Evolutionary conservation across 2,329 filamentous ascomycete genomes (phyloP), one percentile per base, ranked within the genome.

Genomic region (Sarocladium strictum): DNA sequence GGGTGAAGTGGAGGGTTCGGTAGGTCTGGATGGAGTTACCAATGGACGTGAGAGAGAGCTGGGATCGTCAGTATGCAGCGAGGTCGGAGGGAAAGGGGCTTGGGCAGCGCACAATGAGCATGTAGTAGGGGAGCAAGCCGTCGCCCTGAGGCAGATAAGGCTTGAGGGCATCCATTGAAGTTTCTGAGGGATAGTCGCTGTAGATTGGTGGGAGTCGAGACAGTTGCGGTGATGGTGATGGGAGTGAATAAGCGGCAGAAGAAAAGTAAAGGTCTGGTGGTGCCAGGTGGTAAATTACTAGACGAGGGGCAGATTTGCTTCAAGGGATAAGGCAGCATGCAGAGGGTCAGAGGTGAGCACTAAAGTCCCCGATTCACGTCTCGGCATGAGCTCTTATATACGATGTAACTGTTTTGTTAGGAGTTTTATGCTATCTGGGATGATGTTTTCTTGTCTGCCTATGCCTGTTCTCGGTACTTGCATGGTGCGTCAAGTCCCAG

Each of bases 21-120:
- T 96, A 95, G 66, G 89, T 84, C 76, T 97, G 92, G 47, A 95
- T 68, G 33, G 85, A 87, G 77, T 99, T 99, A 64, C 83, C 86
- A 56, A 94, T 78, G 27, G 93, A 90, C 55, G 95, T 81, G 55
- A 91, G 66, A 55, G 90, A 90, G 66, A 96, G 81, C 93, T 97
- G 60, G 24, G 41, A 53, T 56, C 58, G 53, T 15, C 9, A 11
- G 26, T 47, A 15, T 41, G 55, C 11, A 11, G 15, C 10, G 37
- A 32, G 6, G 29, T 32, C 35, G 49, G 9, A 40, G 23, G 17
- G 45, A 37, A 37, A 15, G 11, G 33, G 19, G 21, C 17, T 47
- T 21, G 3, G 26, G 21, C 10, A 17, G 62, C 77, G 60, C 70
- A 83, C 80, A 49, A 80, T 63, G 54, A 82, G 69, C 67, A 84